These are phyloP conservation scores for Bullera alba DNA, from an alignment of 768 basidiomycete genomes.

Conservation along the genomic window DNA sequence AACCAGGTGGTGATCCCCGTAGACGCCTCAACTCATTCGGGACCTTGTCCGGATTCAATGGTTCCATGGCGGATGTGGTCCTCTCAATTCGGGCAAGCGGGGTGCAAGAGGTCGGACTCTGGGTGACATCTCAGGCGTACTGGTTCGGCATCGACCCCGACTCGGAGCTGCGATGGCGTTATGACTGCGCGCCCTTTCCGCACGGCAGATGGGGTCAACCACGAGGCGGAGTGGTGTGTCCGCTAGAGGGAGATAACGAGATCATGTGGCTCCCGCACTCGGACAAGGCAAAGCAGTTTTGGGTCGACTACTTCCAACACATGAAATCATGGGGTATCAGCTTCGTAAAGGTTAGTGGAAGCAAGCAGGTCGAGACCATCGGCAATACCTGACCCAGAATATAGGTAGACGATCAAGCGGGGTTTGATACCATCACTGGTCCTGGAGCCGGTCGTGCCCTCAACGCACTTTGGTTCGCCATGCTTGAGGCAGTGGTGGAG, in stretches of 20 bases:
- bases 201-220: constrained; percentile 5
- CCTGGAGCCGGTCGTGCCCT: constrained; percentile 5
- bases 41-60: constrained; percentile 13
- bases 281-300: constrained; percentile 23
- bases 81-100: constrained; percentile 9
- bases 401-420: constrained; percentile 36
- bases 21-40: constrained; percentile 10
- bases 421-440: constrained; percentile 7
- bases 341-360: constrained; percentile 26
- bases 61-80: constrained; percentile 15
- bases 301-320: constrained; percentile 29
- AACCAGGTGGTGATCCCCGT: not conserved
- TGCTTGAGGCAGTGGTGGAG: constrained; percentile 19
- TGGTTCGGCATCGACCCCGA: constrained; percentile 26
- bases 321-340: constrained; percentile 19
- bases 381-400: not conserved
- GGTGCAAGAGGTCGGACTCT: constrained; percentile 25
- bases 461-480: constrained; percentile 29
- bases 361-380: not conserved
- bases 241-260: constrained; percentile 5
- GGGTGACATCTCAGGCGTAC: constrained; percentile 36
- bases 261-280: constrained; percentile 22
- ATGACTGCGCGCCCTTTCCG: constrained; percentile 13
- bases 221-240: constrained; percentile 11
- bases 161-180: constrained; percentile 12